Evolutionary conservation across 345 rosid genomes (phyloP), one percentile per base, ranked within the genome.

Genomic region (Moricandia arvensis): DNA sequence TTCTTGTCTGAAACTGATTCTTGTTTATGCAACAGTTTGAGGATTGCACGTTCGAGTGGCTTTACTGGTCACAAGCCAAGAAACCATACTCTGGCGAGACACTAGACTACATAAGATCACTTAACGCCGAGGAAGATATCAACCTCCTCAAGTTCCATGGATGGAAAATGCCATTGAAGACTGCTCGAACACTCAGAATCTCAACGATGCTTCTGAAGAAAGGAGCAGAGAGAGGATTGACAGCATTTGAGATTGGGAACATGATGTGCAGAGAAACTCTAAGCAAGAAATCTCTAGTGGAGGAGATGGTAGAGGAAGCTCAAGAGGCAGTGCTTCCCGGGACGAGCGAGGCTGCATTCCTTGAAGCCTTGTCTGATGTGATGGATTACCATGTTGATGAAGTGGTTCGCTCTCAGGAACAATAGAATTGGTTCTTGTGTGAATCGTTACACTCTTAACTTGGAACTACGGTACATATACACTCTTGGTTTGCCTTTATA

Each of bases 1-100:
- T 63, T 33, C 16, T 79, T 45, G 26, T 17, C 8, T 54, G 59
- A 61, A 38, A 53, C 71, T 69, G 37, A 24, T 43, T 71, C 2
- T 55, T 57, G 13, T 27, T 26, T 77, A 15, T 47, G 29, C 43
- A 80, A 76, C 86, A 93, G 98, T 93, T 90, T 73, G 95, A 93
- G 82, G 98, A 93, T 73, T 93, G 98, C 81, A 90, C 96, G 38
- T 90, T 90, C 33, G 98, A 93, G 26, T 93, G 98, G 98, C 88
- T 93, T 8, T 90, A 87, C 74, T 93, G 98, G 95, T 94, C 98
- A 13, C 96, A 90, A 84, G 87, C 96, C 73, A 81, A 61, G 16
- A 83, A 86, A 35, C 85, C 95, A 17, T 93, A 81, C 84, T 89
- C 93, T 3, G 68, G 62, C 0, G 87, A 85, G 27, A 88, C 82